Evolutionary conservation across 2,329 filamentous ascomycete species (phyloP), one percentile per base, ranked within the genome.

Genomic region (Alternaria arborescens): DNA sequence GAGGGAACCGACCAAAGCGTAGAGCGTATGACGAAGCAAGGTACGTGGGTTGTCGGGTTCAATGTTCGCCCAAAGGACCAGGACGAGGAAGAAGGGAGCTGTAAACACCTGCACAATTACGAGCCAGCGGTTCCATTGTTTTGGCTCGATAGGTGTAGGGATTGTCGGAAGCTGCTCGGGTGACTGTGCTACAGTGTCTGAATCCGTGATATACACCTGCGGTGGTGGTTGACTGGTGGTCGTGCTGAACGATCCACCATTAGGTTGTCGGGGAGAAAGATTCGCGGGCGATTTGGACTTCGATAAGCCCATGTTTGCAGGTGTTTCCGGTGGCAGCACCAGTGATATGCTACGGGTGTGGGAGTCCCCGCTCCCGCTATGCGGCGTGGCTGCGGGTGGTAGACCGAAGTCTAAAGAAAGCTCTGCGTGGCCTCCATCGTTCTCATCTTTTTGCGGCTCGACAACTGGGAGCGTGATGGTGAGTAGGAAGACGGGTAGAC

Each of bases 391-490:
- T 20, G 72, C 55, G 14, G 64, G 66, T 30, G 77, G 73, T 5
- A 79, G 67, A 55, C 70, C 75, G 12, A 79, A 63, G 43, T 72
- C 76, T 5, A 69, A 60, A 18, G 76, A 68, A 10, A 71, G 55
- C 18, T 65, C 73, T 5, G 57, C 54, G 30, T 64, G 55, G 10
- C 54, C 61, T 11, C 52, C 61, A 4, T 65, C 67, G 8, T 80
- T 76, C 5, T 84, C 82, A 1, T 76, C 76, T 36, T 79, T 83
- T 20, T 87, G 84, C 1, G 87, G 86, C 71, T 98, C 94, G 6
- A 97, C 92, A 0, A 99, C 93, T 0, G 96, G 95, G 5, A 99
- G 79, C 0, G 95, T 99, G 47, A 95, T 88, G 0, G 94, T 94
- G 4, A 99, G 84, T 2, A 98, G 81, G 64, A 99, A 92, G 38